Evolutionary conservation across 1,139 yeast genomes (phyloP).

Genomic region (Nakaseomyces kungkrabaensis): DNA sequence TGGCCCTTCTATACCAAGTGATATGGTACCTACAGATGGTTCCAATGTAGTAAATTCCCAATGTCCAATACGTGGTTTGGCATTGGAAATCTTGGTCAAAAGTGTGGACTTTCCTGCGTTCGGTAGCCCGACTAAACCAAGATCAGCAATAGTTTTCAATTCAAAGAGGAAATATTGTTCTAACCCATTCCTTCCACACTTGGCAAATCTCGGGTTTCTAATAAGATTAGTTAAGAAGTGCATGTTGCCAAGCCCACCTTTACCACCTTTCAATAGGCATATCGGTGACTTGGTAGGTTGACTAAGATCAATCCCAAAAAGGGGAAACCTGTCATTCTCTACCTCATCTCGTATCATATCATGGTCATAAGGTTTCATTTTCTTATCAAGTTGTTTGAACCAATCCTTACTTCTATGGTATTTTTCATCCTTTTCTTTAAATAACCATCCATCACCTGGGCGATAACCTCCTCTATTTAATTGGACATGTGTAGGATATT

Average conservation of each 20-base stretch:
- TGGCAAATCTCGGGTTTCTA: conserved; percentile 83
- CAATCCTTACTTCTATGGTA: conserved; percentile 56
- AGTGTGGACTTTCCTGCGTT: conserved; percentile 94
- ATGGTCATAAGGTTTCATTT: conserved; percentile 55
- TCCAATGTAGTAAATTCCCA: conserved; percentile 95
- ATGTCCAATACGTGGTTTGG: conserved; percentile 86
- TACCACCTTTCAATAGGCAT: conserved; percentile 72
- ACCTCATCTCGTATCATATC: conserved; percentile 53
- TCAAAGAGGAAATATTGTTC: conserved; percentile 67
- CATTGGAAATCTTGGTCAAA: conserved; percentile 77
- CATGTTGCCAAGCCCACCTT: conserved; percentile 94
- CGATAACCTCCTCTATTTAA: conserved; percentile 45
- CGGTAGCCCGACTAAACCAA: conserved; percentile 90
- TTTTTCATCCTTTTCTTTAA: conserved; percentile 62
- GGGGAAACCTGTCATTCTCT: conserved; percentile 58
- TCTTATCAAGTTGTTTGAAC: conserved; percentile 52
- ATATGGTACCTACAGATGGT: conserved; percentile 86
- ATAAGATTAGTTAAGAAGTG: conserved; percentile 77
- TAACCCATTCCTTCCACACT: conserved; percentile 63
- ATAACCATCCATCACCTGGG: conserved; percentile 82
- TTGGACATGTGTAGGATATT: conserved; percentile 38
- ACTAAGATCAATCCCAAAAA: conserved; percentile 66
- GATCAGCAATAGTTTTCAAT: conserved; percentile 77
- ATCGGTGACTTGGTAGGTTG: conserved; percentile 57
- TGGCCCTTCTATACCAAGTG: conserved; percentile 51